Evolutionary conservation across 2,329 filamentous ascomycete species (phyloP).

Genomic region (Fusarium sp.): DNA sequence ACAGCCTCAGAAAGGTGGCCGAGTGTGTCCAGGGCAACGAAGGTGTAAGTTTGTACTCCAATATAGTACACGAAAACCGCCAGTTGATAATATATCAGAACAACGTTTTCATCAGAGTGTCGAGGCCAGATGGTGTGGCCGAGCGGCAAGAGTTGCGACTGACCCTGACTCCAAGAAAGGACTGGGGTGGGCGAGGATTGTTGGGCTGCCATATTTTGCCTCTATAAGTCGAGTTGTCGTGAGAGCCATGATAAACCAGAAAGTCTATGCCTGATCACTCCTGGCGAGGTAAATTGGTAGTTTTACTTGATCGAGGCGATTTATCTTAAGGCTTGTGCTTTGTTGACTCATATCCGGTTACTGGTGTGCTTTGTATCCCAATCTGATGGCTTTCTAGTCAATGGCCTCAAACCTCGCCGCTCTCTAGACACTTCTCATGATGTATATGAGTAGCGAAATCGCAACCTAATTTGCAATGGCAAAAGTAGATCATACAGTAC

Average conservation of each 20-base stretch:
- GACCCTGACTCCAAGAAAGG: conserved; percentile 76
- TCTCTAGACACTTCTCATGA: neutral
- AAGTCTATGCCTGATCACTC: neutral
- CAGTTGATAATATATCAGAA: conserved; percentile 59
- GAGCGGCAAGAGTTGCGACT: conserved; percentile 69
- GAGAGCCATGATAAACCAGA: neutral
- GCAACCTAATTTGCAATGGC: neutral
- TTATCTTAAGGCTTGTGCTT: neutral
- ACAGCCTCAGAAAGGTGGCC: conserved; percentile 85
- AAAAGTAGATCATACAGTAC: neutral
- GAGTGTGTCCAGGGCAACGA: conserved; percentile 90
- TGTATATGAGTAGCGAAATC: neutral
- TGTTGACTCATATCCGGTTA: neutral
- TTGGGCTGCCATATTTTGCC: conserved; percentile 92
- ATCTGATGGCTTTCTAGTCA: too few species aligned
- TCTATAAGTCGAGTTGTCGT: conserved; percentile 57
- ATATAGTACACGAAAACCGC: neutral
- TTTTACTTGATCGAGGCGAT: neutral
- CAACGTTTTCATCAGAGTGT: conserved; percentile 74
- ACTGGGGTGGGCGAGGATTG: conserved; percentile 92
- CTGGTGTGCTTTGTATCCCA: neutral
- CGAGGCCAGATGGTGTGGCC: conserved; percentile 56
- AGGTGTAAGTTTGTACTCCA: conserved; percentile 69
- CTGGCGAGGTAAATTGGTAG: neutral
- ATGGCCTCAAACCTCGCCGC: neutral